Conservation (phyloP, 371 early-diverging fungal species). For the Mortierella sp. region DNA sequence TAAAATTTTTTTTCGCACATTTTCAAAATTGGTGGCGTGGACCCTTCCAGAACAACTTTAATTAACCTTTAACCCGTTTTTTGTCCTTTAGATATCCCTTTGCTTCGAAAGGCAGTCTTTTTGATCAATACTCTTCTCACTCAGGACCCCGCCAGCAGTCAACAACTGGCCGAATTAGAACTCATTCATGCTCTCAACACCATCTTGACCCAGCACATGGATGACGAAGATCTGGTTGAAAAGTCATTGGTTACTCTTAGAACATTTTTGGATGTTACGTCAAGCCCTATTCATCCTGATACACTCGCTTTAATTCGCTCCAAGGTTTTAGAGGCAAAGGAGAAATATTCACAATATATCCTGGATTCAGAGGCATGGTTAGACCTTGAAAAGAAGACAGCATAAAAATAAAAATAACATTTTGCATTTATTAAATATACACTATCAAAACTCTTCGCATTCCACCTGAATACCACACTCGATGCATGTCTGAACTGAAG, state of each 20-base stretch:
- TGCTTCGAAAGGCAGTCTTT: slow-evolving; percentile 73
- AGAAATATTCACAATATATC: slow-evolving; percentile 58
- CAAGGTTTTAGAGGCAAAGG: slow-evolving; percentile 57
- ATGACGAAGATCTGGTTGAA: slow-evolving; percentile 79
- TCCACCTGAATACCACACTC: slow-evolving; percentile 80
- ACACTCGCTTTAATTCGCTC: slow-evolving; percentile 54
- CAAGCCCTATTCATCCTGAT: slow-evolving; percentile 57
- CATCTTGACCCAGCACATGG: slow-evolving; percentile 60
- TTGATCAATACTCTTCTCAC: slow-evolving; percentile 72
- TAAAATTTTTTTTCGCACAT: slow-evolving; percentile 20
- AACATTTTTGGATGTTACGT: slow-evolving; percentile 50
- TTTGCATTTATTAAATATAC: background rate
- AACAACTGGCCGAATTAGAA: slow-evolving; percentile 60
- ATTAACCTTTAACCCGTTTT: background rate
- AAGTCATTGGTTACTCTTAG: slow-evolving; percentile 59
- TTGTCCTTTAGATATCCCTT: slow-evolving; percentile 53
- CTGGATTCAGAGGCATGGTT: slow-evolving; percentile 64
- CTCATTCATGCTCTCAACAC: slow-evolving; percentile 55
- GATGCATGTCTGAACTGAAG: slow-evolving; percentile 69
- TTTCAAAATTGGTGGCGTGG: background rate
- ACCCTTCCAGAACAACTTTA: slow-evolving; percentile 3
- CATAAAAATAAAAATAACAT: slow-evolving; percentile 13
- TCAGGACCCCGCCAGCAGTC: slow-evolving; percentile 60
- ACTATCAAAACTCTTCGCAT: slow-evolving; percentile 75
- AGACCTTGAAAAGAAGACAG: slow-evolving; percentile 54